Evolutionary conservation across 495 filamentous ascomycete genomes (phyloP), one percentile per base, ranked within the genome.

Genomic region (Sporormia fimetaria): DNA sequence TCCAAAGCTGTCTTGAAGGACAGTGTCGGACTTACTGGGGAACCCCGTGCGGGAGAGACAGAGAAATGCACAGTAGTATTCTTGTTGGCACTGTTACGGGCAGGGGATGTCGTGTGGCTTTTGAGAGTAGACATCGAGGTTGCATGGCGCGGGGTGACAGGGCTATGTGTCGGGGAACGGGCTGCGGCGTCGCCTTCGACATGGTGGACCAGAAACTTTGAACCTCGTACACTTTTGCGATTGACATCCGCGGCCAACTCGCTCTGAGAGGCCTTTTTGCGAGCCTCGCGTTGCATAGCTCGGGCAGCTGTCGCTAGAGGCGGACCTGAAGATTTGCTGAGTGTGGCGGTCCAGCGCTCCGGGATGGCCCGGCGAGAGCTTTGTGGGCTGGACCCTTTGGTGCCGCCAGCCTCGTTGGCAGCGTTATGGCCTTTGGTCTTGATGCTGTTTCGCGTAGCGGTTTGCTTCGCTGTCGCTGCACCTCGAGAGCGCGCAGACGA

Each of bases 271-370:
- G 33, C 9, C 20, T 53, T 28, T 24, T 29, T 53, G 8, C 33
- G 24, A 8, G 35, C 35, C 15, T 48, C 50, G n/a, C 50, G 39
- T 12, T 44, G 35, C 24, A 12, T 34, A 6, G 44, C 50, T 30
- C 50, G 39, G 15, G 27, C 23, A 3, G 40, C 44, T 2, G 44
- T 53, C 21, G 15, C 38, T 18, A 53, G 21, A 3, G 26, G 7
- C 5, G 50, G 50, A 15, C n/a, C n/a, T n/a, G n/a, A n/a, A n/a
- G n/a, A n/a, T n/a, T n/a, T n/a, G n/a, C n/a, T n/a, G n/a, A n/a
- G n/a, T n/a, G n/a, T n/a, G n/a, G n/a, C n/a, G n/a, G n/a, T n/a
- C n/a, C n/a, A n/a, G n/a, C n/a, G n/a, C n/a, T n/a, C n/a, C n/a
- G n/a, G n/a, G n/a, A n/a, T n/a, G n/a, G n/a, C n/a, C n/a, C n/a